Evolutionary conservation across 2,329 filamentous ascomycete species (phyloP).

Genomic region (Fusarium temperatum): DNA sequence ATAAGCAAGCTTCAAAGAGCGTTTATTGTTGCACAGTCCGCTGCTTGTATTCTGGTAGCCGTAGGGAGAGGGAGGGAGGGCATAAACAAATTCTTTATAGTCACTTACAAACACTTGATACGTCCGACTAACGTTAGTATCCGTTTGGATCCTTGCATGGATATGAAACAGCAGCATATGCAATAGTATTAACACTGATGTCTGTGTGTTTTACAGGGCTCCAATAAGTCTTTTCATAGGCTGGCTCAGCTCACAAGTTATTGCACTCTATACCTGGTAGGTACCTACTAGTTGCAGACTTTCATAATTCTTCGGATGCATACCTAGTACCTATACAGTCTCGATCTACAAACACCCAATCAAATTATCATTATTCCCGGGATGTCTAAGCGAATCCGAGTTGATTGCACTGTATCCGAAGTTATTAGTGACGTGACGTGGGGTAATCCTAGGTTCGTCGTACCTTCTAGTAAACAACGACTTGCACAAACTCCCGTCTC

Average conservation of each 20-base stretch:
- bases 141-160: background rate
- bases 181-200: background rate
- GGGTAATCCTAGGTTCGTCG: slow-evolving; percentile 17
- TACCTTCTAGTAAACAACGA: background rate
- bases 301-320: background rate
- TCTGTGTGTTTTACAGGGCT: background rate
- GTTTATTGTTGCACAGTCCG: background rate
- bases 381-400: slow-evolving; percentile 18
- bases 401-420: background rate
- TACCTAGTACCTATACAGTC: background rate
- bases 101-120: background rate
- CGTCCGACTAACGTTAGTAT: background rate
- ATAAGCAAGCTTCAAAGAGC: background rate
- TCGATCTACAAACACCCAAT: background rate
- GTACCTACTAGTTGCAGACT: background rate
- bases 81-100: background rate
- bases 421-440: slow-evolving; percentile 18
- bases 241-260: background rate
- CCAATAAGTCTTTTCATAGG: background rate
- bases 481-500: background rate
- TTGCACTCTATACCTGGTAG: no score
- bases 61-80: background rate
- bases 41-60: background rate
- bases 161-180: background rate
- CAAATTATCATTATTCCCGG: background rate